Percentiles rank a stretch among this genome's conserved stretches.
These are phyloP conservation scores for Syzygium aqueum DNA, from an alignment of 345 rosid species.

Conservation along the genomic window DNA sequence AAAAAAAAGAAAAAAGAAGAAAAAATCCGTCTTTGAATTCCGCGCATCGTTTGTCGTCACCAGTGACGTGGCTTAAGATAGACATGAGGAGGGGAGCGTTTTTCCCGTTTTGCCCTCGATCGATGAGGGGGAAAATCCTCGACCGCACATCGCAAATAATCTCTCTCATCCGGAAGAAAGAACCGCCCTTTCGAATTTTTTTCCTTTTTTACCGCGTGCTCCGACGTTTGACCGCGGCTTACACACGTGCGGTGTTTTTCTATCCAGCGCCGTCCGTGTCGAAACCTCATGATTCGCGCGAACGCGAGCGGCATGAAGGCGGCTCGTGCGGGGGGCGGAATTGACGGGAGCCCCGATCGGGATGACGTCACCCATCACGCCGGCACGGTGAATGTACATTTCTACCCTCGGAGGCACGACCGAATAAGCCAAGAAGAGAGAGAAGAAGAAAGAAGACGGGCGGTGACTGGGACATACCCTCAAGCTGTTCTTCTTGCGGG, in stretches of 20 bases:
- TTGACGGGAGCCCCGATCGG: neutral
- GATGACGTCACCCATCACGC: neutral
- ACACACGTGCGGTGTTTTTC: neutral
- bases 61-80: neutral
- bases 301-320: neutral
- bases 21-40: neutral
- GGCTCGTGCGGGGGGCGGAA: neutral
- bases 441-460: accelerated
- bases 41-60: neutral
- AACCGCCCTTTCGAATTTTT: too few relatives aligned
- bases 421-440: accelerated
- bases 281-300: neutral
- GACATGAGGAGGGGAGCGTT: too few relatives aligned
- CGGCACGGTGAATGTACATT: neutral
- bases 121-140: neutral
- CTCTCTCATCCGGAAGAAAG: neutral
- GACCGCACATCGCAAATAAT: neutral
- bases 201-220: too few relatives aligned
- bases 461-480: conserved; percentile 34
- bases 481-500: conserved; percentile 71
- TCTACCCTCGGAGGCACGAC: neutral
- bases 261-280: neutral
- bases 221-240: too few relatives aligned
- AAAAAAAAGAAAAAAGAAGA: too few relatives aligned
- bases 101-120: neutral